Evolutionary conservation across 164 flowering plant genomes (phyloP), one percentile per base, ranked within the genome.

Genomic region (Vitis vinifera): DNA sequence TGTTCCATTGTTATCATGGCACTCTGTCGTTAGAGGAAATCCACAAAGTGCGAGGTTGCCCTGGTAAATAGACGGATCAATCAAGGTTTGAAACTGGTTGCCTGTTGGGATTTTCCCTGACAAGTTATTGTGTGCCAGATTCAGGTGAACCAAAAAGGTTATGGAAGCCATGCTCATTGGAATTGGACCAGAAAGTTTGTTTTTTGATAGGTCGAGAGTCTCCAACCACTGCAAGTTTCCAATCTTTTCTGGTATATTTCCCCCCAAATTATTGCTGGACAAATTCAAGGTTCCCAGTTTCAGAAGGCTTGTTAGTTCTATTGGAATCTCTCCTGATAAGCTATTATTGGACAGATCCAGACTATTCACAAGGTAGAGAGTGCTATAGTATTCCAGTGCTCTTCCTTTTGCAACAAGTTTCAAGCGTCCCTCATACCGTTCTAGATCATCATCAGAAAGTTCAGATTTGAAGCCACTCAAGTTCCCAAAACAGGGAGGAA

Each of bases 341-440:
- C 55, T 37, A 30, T 81, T 83, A 55, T 59, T 60, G 2, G 85
- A 84, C 10, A 79, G 82, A 56, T 84, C 87, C 17, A 84, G 19
- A 48, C 47, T 65, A 2, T 68, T 71, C 2, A 75, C 66, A 10
- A 74, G 77, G 17, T 50, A 57, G 4, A 69, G 63, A 23, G 19
- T 68, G 2, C 1, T 13, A 5, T 15, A 8, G 23, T 67, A 67
- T 59, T 8, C 3, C 10, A 44, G 31, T 2, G 16, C 59, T 51
- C 52, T 72, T 59, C 75, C 70, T 66, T 59, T 65, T 1, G 65
- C 52, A 5, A 17, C 48, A 13, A 72, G 51, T 59, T 1, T 1
- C 17, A 72, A 11, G 12, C 10, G 50, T n/a, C 59, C 65, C 60
- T 62, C 51, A 30, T 72, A 72, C 10, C 48, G 1, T 23, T 23